Evolutionary conservation across 805 yeast genomes (phyloP).

Genomic region (Candida stauntonica): DNA sequence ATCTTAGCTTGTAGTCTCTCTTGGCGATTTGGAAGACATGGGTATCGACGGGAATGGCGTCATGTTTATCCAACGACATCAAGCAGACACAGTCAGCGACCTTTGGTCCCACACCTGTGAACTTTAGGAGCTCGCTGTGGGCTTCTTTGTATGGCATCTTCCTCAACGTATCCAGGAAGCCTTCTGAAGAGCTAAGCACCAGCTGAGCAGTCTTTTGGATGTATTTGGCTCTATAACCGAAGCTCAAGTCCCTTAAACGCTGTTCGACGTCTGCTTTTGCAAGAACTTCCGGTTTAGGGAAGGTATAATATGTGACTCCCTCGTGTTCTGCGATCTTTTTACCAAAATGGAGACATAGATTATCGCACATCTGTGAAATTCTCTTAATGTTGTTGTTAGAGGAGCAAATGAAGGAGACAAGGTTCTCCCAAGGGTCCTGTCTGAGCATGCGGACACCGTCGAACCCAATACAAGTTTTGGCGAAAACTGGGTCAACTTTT

Average conservation of each 20-base stretch:
- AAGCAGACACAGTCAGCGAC: constrained; percentile 95
- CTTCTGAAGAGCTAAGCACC: constrained; percentile 33
- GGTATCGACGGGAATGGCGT: constrained; percentile 91
- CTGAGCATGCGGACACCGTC: constrained; percentile 79
- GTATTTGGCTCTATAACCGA: constrained; percentile 92
- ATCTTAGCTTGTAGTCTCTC: constrained; percentile 64
- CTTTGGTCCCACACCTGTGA: constrained; percentile 93
- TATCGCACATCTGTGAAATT: constrained; percentile 88
- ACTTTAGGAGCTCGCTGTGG: constrained; percentile 55
- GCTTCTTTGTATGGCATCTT: constrained; percentile 44
- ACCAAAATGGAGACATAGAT: constrained; percentile 70
- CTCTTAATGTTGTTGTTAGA: constrained; percentile 94
- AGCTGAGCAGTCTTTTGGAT: constrained; percentile 68
- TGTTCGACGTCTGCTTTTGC: constrained; percentile 38
- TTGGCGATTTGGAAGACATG: constrained; percentile 89
- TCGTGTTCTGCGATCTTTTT: constrained; percentile 47
- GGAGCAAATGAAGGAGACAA: constrained; percentile 87
- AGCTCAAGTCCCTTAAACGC: constrained; percentile 43
- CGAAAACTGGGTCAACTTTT: constrained; percentile 46
- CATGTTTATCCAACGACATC: constrained; percentile 85
- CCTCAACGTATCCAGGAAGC: constrained; percentile 39
- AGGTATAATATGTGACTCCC: constrained; percentile 58
- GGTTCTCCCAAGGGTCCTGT: constrained; percentile 97
- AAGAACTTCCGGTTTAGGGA: constrained; percentile 64
- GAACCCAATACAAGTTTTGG: constrained; percentile 34